These are phyloP conservation scores for Alternaria brassicae DNA, from an alignment of 2,329 filamentous ascomycete species.

Conservation along the genomic window DNA sequence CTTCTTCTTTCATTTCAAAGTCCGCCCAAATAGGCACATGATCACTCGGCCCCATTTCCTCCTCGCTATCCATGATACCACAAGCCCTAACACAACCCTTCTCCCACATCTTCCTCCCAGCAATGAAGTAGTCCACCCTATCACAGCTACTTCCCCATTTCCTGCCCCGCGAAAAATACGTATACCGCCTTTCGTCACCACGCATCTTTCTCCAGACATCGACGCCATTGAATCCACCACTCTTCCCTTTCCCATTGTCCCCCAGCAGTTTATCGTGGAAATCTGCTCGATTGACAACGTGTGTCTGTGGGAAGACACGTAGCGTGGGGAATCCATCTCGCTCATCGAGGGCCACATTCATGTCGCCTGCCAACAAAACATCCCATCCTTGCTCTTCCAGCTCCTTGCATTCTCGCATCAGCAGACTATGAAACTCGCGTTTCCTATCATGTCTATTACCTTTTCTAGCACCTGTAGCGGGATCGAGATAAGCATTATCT, in stretches of 20 bases:
- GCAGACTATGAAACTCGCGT: conserved; percentile 55
- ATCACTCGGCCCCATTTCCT: conserved; percentile 61
- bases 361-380: conserved; percentile 60
- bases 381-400: conserved; percentile 53
- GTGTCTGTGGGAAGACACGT: conserved; percentile 54
- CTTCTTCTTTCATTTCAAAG: conserved; percentile 12
- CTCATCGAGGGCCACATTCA: conserved; percentile 58
- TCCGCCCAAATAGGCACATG: conserved; percentile 61
- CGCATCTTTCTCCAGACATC: conserved; percentile 60
- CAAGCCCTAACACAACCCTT: conserved; percentile 46
- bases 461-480: conserved; percentile 50
- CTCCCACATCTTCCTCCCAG: conserved; percentile 52
- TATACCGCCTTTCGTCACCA: conserved; percentile 55
- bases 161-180: conserved; percentile 56
- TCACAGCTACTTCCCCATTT: conserved; percentile 61
- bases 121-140: conserved; percentile 61
- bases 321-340: conserved; percentile 59
- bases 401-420: conserved; percentile 55
- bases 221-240: conserved; percentile 42
- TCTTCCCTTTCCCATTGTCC: conserved; percentile 7
- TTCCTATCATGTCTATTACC: conserved; percentile 63
- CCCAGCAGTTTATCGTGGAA: conserved; percentile 60
- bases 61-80: conserved; percentile 52
- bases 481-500: conserved; percentile 54
- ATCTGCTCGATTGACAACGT: conserved; percentile 60